Evolutionary conservation across 2,329 filamentous ascomycete species (phyloP).

Genomic region (Penicillium oxalicum): DNA sequence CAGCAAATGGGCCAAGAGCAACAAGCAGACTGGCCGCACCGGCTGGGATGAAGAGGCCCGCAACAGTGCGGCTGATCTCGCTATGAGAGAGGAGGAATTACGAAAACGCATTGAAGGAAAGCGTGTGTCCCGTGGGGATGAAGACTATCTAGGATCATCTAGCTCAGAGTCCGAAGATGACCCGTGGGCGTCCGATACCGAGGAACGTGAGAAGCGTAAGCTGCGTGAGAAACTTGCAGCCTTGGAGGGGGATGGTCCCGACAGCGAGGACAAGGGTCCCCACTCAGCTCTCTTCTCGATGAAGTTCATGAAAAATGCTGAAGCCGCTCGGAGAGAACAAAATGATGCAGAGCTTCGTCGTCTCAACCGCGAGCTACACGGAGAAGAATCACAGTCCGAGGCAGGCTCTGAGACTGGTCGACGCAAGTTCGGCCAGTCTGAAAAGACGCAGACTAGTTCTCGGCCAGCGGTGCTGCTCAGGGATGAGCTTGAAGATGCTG

Average conservation of each 20-base stretch:
- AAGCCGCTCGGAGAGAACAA: constrained; percentile 66
- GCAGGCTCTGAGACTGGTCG: constrained; percentile 60
- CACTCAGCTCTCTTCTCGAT: constrained; percentile 69
- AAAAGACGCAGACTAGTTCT: constrained; percentile 25
- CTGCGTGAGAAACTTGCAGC: constrained; percentile 40
- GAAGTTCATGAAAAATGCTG: constrained; percentile 92
- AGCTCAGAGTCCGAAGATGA: constrained; percentile 58
- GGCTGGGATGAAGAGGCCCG: constrained; percentile 87
- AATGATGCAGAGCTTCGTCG: constrained; percentile 72
- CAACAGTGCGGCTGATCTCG: constrained; percentile 71
- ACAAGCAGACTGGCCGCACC: constrained; percentile 70
- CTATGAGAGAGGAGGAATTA: constrained; percentile 74
- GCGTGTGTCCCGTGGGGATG: constrained; percentile 56
- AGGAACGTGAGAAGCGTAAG: constrained; percentile 33
- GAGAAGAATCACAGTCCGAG: constrained; percentile 52
- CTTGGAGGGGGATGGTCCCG: constrained; percentile 44
- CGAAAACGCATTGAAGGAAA: constrained; percentile 73
- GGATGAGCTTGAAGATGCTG: constrained; percentile 58
- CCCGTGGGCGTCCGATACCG: constrained; percentile 50
- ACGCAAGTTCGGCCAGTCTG: constrained; percentile 36
- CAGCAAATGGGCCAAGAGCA: constrained; percentile 85
- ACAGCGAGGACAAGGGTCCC: constrained; percentile 37
- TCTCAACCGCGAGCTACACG: constrained; percentile 64
- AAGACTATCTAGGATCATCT: constrained; percentile 45
- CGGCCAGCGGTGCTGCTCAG: constrained; percentile 27